Conservation (phyloP, 75 land plant species). For the Picea sitchensis region DNA sequence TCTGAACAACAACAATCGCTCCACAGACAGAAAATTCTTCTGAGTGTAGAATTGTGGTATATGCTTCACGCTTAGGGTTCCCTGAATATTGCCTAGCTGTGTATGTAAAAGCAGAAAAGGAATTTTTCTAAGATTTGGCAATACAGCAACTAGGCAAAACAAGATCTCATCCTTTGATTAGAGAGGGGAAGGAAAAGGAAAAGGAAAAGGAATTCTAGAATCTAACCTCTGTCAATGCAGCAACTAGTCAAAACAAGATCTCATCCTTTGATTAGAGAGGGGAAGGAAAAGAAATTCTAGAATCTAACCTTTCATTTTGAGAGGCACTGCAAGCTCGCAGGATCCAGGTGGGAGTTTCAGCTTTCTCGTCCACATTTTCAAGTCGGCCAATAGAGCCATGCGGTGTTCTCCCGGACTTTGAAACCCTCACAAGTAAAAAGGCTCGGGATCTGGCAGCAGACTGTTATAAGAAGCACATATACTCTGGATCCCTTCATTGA, state of each 20-base stretch:
- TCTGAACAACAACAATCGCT: conserved; percentile 82
- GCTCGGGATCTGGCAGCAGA: conserved; percentile 71
- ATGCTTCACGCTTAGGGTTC: conserved; percentile 45
- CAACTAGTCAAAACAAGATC: neutral
- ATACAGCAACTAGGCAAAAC: neutral
- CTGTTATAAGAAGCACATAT: conserved; percentile 50
- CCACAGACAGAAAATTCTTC: conserved; percentile 77
- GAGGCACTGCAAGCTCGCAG: neutral
- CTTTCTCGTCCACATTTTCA: neutral
- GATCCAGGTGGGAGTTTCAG: too few relatives aligned
- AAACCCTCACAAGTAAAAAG: conserved; percentile 70
- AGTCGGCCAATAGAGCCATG: conserved; percentile 64
- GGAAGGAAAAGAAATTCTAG: neutral
- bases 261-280: too few relatives aligned
- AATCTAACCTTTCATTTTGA: conserved; percentile 39
- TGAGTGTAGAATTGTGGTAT: conserved; percentile 82
- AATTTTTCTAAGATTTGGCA: neutral
- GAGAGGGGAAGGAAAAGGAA: neutral
- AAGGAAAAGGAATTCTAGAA: neutral
- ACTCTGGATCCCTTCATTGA: conserved; percentile 29
- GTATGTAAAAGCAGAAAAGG: neutral
- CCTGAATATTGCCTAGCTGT: conserved; percentile 25
- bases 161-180: too few relatives aligned
- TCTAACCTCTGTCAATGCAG: too few relatives aligned
- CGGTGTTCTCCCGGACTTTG: conserved; percentile 38